These are phyloP conservation scores for Quercus suber DNA, from an alignment of 306 rosid genomes.

Conservation along the genomic window DNA sequence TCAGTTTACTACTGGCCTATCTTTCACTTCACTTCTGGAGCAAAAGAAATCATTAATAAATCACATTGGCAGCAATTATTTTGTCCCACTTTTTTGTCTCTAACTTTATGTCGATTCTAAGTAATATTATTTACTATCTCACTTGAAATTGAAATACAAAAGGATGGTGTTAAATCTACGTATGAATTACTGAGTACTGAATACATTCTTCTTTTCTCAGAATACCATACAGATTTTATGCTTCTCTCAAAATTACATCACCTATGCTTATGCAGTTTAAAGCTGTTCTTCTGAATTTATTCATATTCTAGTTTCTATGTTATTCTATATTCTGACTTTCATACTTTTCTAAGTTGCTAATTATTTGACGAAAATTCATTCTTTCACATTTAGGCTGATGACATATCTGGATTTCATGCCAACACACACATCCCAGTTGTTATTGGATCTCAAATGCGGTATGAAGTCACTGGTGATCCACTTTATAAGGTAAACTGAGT, in stretches of 20 bases:
- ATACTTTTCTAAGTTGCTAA: not conserved
- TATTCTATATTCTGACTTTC: not conserved
- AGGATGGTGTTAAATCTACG: no score
- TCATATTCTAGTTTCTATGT: not conserved
- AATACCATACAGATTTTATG: no score
- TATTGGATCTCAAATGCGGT: conserved; percentile 84
- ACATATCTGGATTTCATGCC: conserved; percentile 63
- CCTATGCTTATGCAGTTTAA: not conserved
- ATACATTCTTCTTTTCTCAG: no score
- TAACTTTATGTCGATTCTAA: not conserved
- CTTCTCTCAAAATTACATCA: not conserved
- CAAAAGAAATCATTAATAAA: not conserved
- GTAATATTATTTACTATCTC: not conserved
- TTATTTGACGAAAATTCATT: conserved; percentile 5
- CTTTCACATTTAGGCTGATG: conserved; percentile 54
- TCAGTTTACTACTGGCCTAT: not conserved
- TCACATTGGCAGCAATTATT: not conserved
- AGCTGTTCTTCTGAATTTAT: not conserved
- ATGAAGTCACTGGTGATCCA: conserved; percentile 85
- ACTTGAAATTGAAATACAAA: not conserved
- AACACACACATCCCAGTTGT: conserved; percentile 89
- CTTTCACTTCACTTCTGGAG: not conserved
- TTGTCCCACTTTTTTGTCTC: not conserved
- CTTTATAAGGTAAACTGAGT: conserved; percentile 49
- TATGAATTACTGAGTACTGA: no score